These are phyloP conservation scores for Oryza officinalis DNA, from an alignment of 176 grass and related monocot species.

Conservation along the genomic window DNA sequence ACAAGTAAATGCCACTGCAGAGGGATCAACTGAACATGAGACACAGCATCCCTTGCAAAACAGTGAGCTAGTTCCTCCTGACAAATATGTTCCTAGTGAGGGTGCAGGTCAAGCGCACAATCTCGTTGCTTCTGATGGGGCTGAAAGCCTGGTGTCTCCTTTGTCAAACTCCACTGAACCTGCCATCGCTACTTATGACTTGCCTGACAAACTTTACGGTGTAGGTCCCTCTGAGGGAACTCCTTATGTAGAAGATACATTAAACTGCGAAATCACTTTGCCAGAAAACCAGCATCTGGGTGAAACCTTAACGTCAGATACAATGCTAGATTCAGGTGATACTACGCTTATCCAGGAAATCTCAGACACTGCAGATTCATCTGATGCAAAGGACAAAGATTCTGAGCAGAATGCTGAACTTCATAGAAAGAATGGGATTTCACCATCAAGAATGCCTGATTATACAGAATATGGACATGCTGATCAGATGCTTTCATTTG, in stretches of 20 bases:
- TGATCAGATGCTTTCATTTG: constrained; percentile 22
- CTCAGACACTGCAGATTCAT: not conserved
- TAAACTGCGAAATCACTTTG: constrained; percentile 31
- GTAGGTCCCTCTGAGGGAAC: constrained; percentile 18
- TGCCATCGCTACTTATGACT: not conserved
- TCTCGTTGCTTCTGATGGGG: constrained; percentile 19
- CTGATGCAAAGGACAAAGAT: not conserved
- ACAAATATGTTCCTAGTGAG: not conserved
- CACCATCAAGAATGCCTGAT: constrained; percentile 19
- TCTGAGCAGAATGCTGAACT: constrained; percentile 32
- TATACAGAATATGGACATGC: constrained; percentile 34
- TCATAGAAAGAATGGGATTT: not conserved
- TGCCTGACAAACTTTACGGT: not conserved
- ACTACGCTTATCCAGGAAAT: constrained; percentile 32
- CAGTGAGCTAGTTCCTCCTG: not conserved
- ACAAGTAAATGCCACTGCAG: constrained; percentile 20
- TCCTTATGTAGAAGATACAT: constrained; percentile 33
- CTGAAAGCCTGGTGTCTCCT: not conserved
- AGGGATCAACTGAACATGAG: constrained; percentile 1
- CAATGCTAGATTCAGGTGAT: constrained; percentile 52
- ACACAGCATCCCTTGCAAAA: constrained; percentile 9
- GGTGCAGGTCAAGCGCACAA: constrained; percentile 23
- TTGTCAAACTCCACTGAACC: not conserved
- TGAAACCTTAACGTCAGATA: constrained; percentile 45
- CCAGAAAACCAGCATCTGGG: constrained; percentile 38